Evolutionary conservation across 78 protist genomes (phyloP), one percentile per base, ranked within the genome.

Genomic region (Thecamonas trahens): DNA sequence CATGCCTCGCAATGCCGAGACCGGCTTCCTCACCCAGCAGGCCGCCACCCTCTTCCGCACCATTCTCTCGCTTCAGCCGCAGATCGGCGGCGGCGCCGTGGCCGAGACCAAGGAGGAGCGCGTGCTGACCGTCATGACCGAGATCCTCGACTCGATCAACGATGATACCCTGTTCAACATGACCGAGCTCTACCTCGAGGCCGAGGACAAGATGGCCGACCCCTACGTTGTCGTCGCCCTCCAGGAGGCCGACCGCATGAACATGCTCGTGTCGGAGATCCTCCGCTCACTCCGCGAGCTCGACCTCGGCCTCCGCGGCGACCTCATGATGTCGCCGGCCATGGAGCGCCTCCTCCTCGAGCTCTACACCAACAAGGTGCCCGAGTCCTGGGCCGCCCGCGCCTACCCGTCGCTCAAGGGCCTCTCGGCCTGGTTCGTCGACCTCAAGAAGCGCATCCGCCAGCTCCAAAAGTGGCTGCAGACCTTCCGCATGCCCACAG

Each of bases 1-100:
- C 15, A 57, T 92, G 61, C 96, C 88, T 49, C 81, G 92, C 60
- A 92, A 92, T 68, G 85, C 96, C 1, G 96, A 92, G 74, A 85
- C 88, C 53, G 83, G 66, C 14, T 87, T 84, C 77, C 45, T 77
- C 26, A 82, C 79, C 24, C 20, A 44, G 31, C 22, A 39, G 52
- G 80, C 91, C 2, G 74, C 76, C 44, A 20, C 1, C 28, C 42
- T 92, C 39, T 86, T 92, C 86, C 34, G 7, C 20, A 61, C 67
- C 5, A 52, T 92, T 34, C 50, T 58, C 17, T 83, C 73, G 57
- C 57, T 92, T 60, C 82, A 77, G 67, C 93, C 93, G 29, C 58
- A 61, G 3, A 20, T 44, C 7, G 76, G 57, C 49, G 82, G 72
- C 37, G 82, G 44, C 17, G 82, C 50, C 4, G 68, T 22, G 7